Evolutionary conservation across 2,329 filamentous ascomycete species (phyloP).

Genomic region (Corynespora cassiicola): DNA sequence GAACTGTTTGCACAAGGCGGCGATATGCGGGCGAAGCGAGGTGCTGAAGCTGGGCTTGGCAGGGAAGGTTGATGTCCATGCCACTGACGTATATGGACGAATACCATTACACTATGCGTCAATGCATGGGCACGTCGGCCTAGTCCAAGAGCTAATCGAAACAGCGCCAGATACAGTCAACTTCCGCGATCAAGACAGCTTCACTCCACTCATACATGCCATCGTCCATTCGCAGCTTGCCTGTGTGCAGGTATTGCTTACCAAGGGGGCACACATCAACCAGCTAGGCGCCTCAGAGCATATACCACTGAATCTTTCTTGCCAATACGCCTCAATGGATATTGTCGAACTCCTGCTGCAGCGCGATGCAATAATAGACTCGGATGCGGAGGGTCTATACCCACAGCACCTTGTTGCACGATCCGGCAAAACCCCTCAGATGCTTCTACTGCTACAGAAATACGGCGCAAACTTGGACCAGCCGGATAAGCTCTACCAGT

Average conservation of each 20-base stretch:
- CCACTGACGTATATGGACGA: slow-evolving; percentile 91
- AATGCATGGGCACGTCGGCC: slow-evolving; percentile 87
- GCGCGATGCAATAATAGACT: slow-evolving; percentile 80
- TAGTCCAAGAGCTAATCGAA: slow-evolving; percentile 76
- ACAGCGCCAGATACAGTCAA: slow-evolving; percentile 79
- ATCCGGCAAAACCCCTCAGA: slow-evolving; percentile 79
- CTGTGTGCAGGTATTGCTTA: slow-evolving; percentile 80
- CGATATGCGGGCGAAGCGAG: slow-evolving; percentile 85
- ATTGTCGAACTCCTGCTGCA: slow-evolving; percentile 87
- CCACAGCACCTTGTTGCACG: slow-evolving; percentile 96
- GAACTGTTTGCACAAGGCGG: slow-evolving; percentile 95
- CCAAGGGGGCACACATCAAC: slow-evolving; percentile 81
- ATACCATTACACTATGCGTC: slow-evolving; percentile 95
- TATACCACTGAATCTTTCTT: slow-evolving; percentile 92
- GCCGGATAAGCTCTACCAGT: slow-evolving; percentile 93
- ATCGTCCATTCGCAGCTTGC: slow-evolving; percentile 86
- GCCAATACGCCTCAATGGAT: slow-evolving; percentile 85
- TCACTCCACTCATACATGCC: slow-evolving; percentile 92
- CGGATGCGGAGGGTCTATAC: slow-evolving; percentile 93
- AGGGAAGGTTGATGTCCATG: slow-evolving; percentile 75
- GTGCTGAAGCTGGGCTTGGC: slow-evolving; percentile 79
- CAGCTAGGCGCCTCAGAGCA: slow-evolving; percentile 87
- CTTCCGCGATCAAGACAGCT: slow-evolving; percentile 93
- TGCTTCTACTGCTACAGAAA: slow-evolving; percentile 79
- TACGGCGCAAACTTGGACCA: slow-evolving; percentile 92